Percentiles rank a stretch among this genome's conserved stretches.
Conservation (phyloP, 192 early-diverging fungal genomes). For the Spinellus fusiger region DNA sequence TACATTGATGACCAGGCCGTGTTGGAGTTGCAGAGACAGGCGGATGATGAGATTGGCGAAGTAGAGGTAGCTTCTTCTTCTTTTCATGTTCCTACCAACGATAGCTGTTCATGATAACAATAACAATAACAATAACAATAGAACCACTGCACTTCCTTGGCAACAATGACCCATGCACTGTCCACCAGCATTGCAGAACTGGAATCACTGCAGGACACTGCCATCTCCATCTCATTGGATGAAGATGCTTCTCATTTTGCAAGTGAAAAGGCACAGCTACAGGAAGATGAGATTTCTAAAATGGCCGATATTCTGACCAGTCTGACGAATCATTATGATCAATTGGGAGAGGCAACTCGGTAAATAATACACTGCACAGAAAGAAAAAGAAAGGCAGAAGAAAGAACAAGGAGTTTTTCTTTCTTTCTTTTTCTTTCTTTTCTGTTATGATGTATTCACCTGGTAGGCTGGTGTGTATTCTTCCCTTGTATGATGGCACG, state of each 20-base stretch:
- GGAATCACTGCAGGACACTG: slow-evolving; percentile 2
- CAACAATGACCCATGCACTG: slow-evolving; percentile 11
- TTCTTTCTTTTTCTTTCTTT: background rate
- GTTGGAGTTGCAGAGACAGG: slow-evolving; percentile 24
- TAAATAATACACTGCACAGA: slow-evolving; percentile 6
- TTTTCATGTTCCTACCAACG: too few species aligned
- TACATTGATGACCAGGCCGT: slow-evolving; percentile 37
- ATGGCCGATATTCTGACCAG: slow-evolving; percentile 48
- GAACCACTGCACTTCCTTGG: slow-evolving; percentile 8
- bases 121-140: too few species aligned
- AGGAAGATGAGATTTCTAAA: slow-evolving; percentile 36
- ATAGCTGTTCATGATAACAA: too few species aligned
- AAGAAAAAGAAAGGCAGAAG: background rate
- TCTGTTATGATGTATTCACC: background rate
- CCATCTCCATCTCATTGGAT: slow-evolving; percentile 31
- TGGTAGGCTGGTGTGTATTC: background rate
- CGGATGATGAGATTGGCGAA: slow-evolving; percentile 29
- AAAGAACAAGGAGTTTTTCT: background rate
- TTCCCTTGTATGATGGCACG: background rate
- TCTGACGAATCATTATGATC: slow-evolving; percentile 46
- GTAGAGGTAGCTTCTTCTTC: slow-evolving; percentile 16
- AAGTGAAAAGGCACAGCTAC: slow-evolving; percentile 32
- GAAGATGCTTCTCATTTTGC: slow-evolving; percentile 35
- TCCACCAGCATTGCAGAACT: slow-evolving; percentile 8
- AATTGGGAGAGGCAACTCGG: slow-evolving; percentile 40